These are phyloP conservation scores for Tricholoma flavovirens DNA, from an alignment of 768 basidiomycete species.

Conservation along the genomic window DNA sequence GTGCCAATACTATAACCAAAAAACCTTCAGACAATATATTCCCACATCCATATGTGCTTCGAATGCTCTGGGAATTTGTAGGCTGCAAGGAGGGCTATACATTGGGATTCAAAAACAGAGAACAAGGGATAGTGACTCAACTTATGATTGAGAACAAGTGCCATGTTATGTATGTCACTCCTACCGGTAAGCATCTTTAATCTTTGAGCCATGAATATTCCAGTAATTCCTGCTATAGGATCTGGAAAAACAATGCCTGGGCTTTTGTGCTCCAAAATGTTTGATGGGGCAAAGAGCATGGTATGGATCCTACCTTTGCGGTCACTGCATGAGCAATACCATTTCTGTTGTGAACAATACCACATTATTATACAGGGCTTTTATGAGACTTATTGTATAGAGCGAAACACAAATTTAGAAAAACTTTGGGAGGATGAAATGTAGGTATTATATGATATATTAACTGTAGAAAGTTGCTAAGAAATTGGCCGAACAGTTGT, in stretches of 20 bases:
- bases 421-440: too few species aligned
- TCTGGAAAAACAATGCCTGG: slow-evolving; percentile 3
- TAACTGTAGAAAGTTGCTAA: too few species aligned
- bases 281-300: slow-evolving; percentile 11
- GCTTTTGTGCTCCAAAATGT: not conserved
- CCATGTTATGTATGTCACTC: slow-evolving; percentile 6
- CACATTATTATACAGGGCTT: too few species aligned
- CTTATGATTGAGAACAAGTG: slow-evolving; percentile 3
- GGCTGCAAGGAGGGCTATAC: not conserved
- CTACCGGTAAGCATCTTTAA: not conserved
- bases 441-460: too few species aligned
- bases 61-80: not conserved
- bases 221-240: slow-evolving; percentile 2
- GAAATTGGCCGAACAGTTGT: too few species aligned
- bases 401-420: too few species aligned
- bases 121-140: slow-evolving; percentile 1
- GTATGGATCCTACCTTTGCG: slow-evolving; percentile 11
- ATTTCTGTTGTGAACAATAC: not conserved
- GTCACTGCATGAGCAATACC: slow-evolving; percentile 15
- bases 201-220: too few species aligned
- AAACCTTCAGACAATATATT: not conserved
- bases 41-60: not conserved
- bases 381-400: too few species aligned
- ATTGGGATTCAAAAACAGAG: not conserved
- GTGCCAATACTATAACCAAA: not conserved